These are phyloP conservation scores for Fusarium oxysporum DNA, from an alignment of 2,329 filamentous ascomycete species.

Conservation along the genomic window DNA sequence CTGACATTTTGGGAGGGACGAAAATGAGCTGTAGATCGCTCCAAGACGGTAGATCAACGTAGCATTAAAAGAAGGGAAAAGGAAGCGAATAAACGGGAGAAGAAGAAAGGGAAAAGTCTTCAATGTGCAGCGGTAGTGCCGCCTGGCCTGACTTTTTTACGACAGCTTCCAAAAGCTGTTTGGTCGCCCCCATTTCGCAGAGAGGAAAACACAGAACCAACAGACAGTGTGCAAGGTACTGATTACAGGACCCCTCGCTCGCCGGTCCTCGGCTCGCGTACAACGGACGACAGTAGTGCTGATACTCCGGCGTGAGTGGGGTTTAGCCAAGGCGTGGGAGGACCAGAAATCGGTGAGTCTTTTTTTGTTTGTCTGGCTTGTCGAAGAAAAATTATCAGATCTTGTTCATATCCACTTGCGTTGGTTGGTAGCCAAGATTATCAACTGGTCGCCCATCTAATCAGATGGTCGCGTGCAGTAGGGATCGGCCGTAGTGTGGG, in stretches of 20 bases:
- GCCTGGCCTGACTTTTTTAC: conserved; percentile 17
- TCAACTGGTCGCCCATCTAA: conserved; percentile 19
- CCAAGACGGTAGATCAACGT: background rate
- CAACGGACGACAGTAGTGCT: background rate
- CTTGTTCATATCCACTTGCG: conserved; percentile 9
- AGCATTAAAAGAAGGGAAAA: conserved; percentile 1
- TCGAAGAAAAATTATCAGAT: conserved; percentile 16
- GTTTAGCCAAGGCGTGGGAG: background rate
- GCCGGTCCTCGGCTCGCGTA: conserved; percentile 8
- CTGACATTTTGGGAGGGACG: conserved; percentile 7
- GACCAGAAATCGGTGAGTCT: background rate
- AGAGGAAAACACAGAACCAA: conserved; percentile 8
- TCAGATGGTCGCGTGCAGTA: conserved; percentile 22
- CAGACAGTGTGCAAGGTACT: background rate
- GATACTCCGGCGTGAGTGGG: background rate
- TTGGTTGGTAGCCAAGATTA: conserved; percentile 21
- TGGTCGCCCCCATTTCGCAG: conserved; percentile 3
- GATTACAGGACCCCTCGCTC: background rate
- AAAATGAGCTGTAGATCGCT: background rate
- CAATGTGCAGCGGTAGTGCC: background rate
- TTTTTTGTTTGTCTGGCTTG: background rate
- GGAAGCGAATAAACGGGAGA: background rate
- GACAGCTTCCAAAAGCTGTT: background rate
- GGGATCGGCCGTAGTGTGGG: conserved; percentile 10
- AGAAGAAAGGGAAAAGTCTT: background rate